Percentiles rank a stretch among this genome's conserved stretches.
Conservation (phyloP, 257 asterid genomes). For the Nicotiana paniculata region DNA sequence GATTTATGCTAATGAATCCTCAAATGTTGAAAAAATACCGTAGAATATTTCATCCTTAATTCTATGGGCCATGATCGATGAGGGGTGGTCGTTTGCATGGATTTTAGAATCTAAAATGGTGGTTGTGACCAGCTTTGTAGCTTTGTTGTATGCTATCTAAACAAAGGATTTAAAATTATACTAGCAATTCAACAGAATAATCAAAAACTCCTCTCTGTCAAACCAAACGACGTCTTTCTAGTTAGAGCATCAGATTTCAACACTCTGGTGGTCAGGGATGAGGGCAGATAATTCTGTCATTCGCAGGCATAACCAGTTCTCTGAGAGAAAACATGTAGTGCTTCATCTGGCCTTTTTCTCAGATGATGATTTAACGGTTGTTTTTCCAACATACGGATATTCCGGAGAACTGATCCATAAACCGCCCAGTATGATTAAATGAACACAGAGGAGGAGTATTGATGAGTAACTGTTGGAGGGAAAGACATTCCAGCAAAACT, state of each 20-base stretch:
- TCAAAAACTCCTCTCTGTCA: neutral
- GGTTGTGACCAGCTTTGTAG: neutral
- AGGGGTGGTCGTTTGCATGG: neutral
- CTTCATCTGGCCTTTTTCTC: constrained; percentile 36
- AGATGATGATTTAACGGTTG: constrained; percentile 16
- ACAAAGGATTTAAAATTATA: neutral
- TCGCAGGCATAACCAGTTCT: neutral
- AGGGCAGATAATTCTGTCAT: neutral
- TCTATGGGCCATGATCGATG: neutral
- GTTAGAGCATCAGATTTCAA: neutral
- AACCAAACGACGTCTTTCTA: neutral
- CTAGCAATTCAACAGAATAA: neutral
- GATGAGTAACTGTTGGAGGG: constrained; percentile 76
- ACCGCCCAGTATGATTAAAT: constrained; percentile 54
- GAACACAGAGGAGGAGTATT: constrained; percentile 50
- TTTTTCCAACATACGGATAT: constrained; percentile 41
- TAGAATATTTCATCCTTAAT: neutral
- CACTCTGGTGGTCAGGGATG: neutral
- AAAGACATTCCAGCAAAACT: constrained; percentile 81
- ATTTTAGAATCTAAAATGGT: neutral
- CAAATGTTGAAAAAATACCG: neutral
- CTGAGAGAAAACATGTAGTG: neutral
- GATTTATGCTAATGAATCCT: neutral
- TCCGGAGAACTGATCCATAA: constrained; percentile 57
- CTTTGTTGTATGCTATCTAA: neutral